Base-by-base conservation (phyloP, 306 rosid species). In the Cucumis melo region DNA sequence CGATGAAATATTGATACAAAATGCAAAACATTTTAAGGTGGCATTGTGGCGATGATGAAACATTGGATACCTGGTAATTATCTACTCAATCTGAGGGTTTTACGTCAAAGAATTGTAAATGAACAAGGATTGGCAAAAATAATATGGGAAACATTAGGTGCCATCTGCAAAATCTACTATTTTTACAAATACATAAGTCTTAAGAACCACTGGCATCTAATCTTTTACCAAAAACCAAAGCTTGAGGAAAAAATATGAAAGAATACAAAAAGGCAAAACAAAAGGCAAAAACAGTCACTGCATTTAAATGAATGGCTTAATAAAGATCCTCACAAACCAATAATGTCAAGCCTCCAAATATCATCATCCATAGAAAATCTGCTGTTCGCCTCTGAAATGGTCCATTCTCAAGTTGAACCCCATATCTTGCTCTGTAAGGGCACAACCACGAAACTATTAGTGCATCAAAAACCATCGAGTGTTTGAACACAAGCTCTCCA, bases 361-460 rank as follows among this genome's bases (percentile, higher is more conserved):
- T 85, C 91, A 94, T 89, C 99, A 92, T 94, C 99, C 99, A 94
- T 85, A 94, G 85, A 82, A 90, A 94, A 88, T 94, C 99, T 36
- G 96, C 92, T 15, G 99, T 90, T 66, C 92, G 82, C 68, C 97
- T 85, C n/a, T 92, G 92, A 80, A 94, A 94, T 53, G 92, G 89
- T 68, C 92, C 96, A 61, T 86, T 88, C 85, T 94, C 99, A 80
- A 94, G 95, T 84, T 94, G 99, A 54, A 94, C 97, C 19, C 99
- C 99, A 80, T 94, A 94, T 80, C 99, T 88, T 77, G 87, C 87
- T 89, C 99, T 94, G 87, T 57, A 72, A 24, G 50, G 74, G 79
- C 76, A 79, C 21, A 53, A 70, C 68, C 59, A 82, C 8, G 9
- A 59, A 65, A 41, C 73, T 53, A 67, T 72, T 68, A 78, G 38